A percentile compares a stretch with the other conserved stretches of the same genome.
Evolutionary conservation across 805 yeast genomes (phyloP).

Genomic region (Saccharomycopsis synnaedendra): DNA sequence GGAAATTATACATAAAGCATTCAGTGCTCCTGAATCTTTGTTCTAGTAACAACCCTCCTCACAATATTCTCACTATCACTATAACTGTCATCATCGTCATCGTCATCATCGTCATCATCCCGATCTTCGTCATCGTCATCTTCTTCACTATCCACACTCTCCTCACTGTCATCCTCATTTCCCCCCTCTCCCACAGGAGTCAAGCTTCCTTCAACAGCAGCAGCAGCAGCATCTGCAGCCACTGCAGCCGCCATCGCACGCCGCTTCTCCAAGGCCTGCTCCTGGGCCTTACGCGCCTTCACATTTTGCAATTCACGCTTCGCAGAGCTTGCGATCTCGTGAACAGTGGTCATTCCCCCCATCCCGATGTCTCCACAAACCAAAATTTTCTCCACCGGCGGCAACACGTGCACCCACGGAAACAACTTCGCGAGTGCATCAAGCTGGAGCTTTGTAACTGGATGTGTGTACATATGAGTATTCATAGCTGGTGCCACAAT

Average conservation of each 20-base stretch:
- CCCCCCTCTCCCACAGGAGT: slow-evolving; percentile 5
- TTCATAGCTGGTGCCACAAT: slow-evolving; percentile 80
- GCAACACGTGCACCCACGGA: slow-evolving; percentile 63
- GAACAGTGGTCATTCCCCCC: slow-evolving; percentile 91
- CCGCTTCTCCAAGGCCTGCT: slow-evolving; percentile 10
- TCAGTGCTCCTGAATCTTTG: background rate
- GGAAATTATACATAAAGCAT: background rate
- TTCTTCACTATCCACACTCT: slow-evolving; percentile 4
- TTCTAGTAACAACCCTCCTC: background rate
- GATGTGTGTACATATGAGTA: slow-evolving; percentile 72
- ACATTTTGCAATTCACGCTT: slow-evolving; percentile 26
- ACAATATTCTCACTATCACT: background rate
- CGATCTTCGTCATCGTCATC: slow-evolving; percentile 3
- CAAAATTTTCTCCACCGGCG: slow-evolving; percentile 72
- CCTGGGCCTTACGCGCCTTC: slow-evolving; percentile 18
- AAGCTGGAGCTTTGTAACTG: slow-evolving; percentile 65
- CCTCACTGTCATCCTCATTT: slow-evolving; percentile 8
- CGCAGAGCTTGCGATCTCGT: slow-evolving; percentile 60
- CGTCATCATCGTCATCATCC: slow-evolving; percentile 1
- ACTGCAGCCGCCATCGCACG: slow-evolving; percentile 10
- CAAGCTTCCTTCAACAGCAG: slow-evolving; percentile 2
- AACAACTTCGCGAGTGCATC: slow-evolving; percentile 52
- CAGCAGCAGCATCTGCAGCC: slow-evolving; percentile 18
- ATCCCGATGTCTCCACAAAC: slow-evolving; percentile 81
- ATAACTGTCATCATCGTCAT: slow-evolving; percentile 2